Percentiles rank a stretch among this genome's conserved stretches.
Conservation (phyloP, 805 yeast genomes). For the Saccharomycopsis oosterbeekiorum region DNA sequence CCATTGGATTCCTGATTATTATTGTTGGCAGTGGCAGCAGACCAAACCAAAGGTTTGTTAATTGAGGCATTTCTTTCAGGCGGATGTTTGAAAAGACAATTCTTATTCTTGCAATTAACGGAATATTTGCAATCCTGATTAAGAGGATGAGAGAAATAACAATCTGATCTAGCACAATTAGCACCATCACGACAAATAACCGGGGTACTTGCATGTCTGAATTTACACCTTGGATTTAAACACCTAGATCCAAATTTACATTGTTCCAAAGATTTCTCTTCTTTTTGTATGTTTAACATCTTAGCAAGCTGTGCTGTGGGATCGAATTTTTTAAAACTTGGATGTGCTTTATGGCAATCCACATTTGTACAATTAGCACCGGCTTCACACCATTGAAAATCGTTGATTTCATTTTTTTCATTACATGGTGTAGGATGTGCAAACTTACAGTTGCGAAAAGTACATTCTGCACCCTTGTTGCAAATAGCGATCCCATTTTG, state of each 20-base stretch:
- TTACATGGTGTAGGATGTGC: conserved; percentile 91
- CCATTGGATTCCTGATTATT: conserved; percentile 20
- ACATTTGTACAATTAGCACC: conserved; percentile 42
- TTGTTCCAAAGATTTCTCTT: conserved; percentile 58
- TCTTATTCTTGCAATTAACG: conserved; percentile 56
- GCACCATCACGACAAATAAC: conserved; percentile 77
- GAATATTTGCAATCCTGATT: conserved; percentile 76
- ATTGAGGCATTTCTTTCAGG: conserved; percentile 45
- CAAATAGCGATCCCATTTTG: conserved; percentile 52
- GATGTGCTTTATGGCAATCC: conserved; percentile 67
- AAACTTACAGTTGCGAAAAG: conserved; percentile 73
- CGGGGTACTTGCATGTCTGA: conserved; percentile 70
- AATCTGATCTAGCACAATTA: conserved; percentile 68
- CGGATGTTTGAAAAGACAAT: conserved; percentile 74
- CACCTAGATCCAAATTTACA: conserved; percentile 75
- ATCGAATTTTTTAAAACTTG: conserved; percentile 49
- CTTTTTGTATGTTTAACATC: conserved; percentile 22
- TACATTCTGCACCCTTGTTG: conserved; percentile 66
- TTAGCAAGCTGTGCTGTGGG: conserved; percentile 21
- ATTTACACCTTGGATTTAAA: conserved; percentile 68
- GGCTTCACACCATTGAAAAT: conserved; percentile 67
- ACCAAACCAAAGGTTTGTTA: conserved; percentile 30
- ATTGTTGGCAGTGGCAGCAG: conserved; percentile 21
- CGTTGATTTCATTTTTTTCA: conserved; percentile 56
- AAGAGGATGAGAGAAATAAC: conserved; percentile 76